Base-by-base conservation (phyloP, 305 asterid species). In the Caryopteris hybrid region DNA sequence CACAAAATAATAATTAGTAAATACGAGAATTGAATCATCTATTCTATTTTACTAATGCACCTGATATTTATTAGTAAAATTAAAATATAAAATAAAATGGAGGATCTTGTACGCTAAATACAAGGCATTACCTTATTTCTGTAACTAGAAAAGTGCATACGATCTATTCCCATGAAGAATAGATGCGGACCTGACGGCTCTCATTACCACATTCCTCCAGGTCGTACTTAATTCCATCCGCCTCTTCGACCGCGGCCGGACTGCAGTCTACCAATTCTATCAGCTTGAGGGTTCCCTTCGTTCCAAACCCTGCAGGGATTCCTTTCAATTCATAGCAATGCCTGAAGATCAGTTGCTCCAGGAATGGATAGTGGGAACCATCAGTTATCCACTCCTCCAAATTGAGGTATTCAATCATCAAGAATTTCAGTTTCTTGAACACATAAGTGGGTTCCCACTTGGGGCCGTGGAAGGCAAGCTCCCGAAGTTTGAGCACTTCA, bases 261-360 rank as follows among this genome's bases (percentile, higher is more conserved):
- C 78, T 73, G 54, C 80, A 74, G 20, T 74, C 78, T 1, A 61
- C 74, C 62, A 80, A 0, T 17, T 74, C 79, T 3, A 80, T 58
- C 57, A 41, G 27, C 22, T 38, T 18, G 3, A 79, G 75, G 2
- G 47, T 8, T 11, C 58, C 65, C 0, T 66, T 56, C 0, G 12
- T 45, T 25, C 45, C 70, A 1, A 79, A 43, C 0, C 66, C 66
- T 0, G 0, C 0, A 34, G 74, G 64, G 16, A 80, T 65, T 14
- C 34, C 50, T 55, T 53, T 71, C 60, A 76, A 36, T 16, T 75
- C 56, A 14, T 73, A 67, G 68, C 75, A 76, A 13, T 63, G 75
- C 48, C 74, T 51, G 45, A 80, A 12, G 5, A 60, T 50, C 25
- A 80, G 60, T 7, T 16, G 57, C 31, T 70, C 14, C 0, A 80